Base-by-base conservation (phyloP, 2,329 filamentous ascomycete genomes). In the Dothiorella sarmentorum region DNA sequence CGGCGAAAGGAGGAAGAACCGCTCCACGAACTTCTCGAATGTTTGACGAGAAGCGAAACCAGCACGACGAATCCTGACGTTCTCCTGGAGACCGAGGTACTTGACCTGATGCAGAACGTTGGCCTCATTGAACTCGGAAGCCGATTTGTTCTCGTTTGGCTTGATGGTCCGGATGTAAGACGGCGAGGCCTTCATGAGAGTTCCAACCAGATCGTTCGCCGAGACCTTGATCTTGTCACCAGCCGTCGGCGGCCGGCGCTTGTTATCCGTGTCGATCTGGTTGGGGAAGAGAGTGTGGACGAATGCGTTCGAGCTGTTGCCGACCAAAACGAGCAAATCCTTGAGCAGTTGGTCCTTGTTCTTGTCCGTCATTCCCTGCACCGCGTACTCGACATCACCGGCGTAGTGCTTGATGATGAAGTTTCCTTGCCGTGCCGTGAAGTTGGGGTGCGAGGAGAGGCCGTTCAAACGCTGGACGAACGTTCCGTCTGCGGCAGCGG, bases 381-480 rank as follows among this genome's bases (percentile, higher is more conserved):
- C 88, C 1, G 89, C 90, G 73, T 99, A 99, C 64, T 86, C 87
- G 65, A 99, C 94, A 75, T 99, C 94, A 75, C 94, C 94, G 60
- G 94, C 94, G 71, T 99, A 99, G 76, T 99, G 94, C 80, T 97
- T 97, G 76, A 99, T 89, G 69, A 99, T 94, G 75, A 99, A 99
- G 72, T 90, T 94, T 53, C 93, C 93, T 75, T 97, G 93, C 38
- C 94, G 85, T 63, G 89, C 90, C 60, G 91, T 90, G 67, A 99
- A 88, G 72, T 99, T 94, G 26, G 90, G 85, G 72, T 97, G 95
- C 29, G 82, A 82, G 1, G 88, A 89, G 75, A 99, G 88, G 70
- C 90, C 89, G 71, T 93, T 96, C 66, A 97, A 82, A 71, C 89
- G 87, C 71, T 95, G 91, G 74, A 96, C 94, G 66, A 99, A 99